Evolutionary conservation across 2,329 filamentous ascomycete species (phyloP).

Genomic region (Leptosphaerulina australis): DNA sequence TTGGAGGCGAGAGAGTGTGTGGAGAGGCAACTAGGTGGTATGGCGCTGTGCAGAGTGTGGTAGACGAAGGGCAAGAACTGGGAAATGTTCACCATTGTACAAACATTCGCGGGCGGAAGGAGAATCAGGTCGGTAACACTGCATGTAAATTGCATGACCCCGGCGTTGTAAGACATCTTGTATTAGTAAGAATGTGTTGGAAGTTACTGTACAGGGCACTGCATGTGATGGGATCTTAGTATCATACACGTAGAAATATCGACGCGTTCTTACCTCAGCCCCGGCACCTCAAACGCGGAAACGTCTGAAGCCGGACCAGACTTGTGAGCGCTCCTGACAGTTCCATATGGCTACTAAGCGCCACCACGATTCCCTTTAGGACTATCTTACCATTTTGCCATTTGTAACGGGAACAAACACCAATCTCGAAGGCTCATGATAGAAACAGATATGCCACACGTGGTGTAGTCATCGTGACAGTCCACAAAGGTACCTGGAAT

Average conservation of each 20-base stretch:
- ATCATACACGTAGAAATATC: slow-evolving; percentile 8
- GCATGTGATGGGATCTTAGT: slow-evolving; percentile 2
- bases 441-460: too few relatives aligned
- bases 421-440: too few relatives aligned
- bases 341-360: too few relatives aligned
- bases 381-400: too few relatives aligned
- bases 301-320: too few relatives aligned
- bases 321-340: too few relatives aligned
- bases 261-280: slow-evolving; percentile 1
- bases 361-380: too few relatives aligned
- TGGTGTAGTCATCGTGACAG: too few relatives aligned
- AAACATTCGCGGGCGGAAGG: slow-evolving; percentile 3
- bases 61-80: slow-evolving; percentile 17
- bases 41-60: slow-evolving; percentile 73
- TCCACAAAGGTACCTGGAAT: too few relatives aligned
- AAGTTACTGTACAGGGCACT: slow-evolving; percentile 1
- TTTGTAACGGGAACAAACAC: too few relatives aligned
- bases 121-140: not conserved
- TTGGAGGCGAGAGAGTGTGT: slow-evolving; percentile 84
- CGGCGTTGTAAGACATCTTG: slow-evolving; percentile 23
- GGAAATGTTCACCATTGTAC: slow-evolving; percentile 4
- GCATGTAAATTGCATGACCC: slow-evolving; percentile 18
- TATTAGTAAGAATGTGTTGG: slow-evolving; percentile 15
- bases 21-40: slow-evolving; percentile 78
- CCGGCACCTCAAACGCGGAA: too few relatives aligned